phyloP scores from a whole-genome alignment of 306 rosid species.

The Pyrus communis region DNA sequence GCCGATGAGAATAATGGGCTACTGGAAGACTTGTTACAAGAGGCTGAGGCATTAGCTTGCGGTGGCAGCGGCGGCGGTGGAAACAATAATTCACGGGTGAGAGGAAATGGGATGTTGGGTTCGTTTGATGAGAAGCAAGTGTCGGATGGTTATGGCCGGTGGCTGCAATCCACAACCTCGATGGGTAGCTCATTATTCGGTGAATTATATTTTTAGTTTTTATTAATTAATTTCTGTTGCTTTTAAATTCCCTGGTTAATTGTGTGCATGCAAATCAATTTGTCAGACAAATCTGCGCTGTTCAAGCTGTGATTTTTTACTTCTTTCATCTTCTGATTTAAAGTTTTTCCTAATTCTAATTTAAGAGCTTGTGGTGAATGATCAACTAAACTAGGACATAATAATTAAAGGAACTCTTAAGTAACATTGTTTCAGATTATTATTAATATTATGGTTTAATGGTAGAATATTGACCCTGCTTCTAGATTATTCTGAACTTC shows the following conservation, averaged over 20 bases:
- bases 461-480: neutral
- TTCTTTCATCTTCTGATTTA: neutral
- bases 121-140: slow-evolving; percentile 34
- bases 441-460: neutral
- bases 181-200: slow-evolving; percentile 29
- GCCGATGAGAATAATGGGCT: slow-evolving; percentile 18
- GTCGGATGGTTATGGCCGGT: slow-evolving; percentile 32
- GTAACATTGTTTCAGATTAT: too few relatives aligned
- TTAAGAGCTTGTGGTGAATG: too few relatives aligned
- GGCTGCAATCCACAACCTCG: slow-evolving; percentile 30
- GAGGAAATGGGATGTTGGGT: slow-evolving; percentile 19
- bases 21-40: slow-evolving; percentile 49
- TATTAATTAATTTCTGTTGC: neutral
- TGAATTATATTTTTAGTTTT: neutral
- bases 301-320: too few relatives aligned
- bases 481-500: neutral
- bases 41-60: slow-evolving; percentile 35
- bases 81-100: slow-evolving; percentile 21
- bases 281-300: neutral
- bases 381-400: too few relatives aligned
- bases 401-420: too few relatives aligned
- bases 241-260: neutral
- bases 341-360: too few relatives aligned
- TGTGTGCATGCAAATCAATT: neutral
- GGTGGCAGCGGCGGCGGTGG: slow-evolving; percentile 5